These are phyloP conservation scores for Moesziomyces antarcticus DNA, from an alignment of 1,284 basidiomycete species.

Conservation along the genomic window DNA sequence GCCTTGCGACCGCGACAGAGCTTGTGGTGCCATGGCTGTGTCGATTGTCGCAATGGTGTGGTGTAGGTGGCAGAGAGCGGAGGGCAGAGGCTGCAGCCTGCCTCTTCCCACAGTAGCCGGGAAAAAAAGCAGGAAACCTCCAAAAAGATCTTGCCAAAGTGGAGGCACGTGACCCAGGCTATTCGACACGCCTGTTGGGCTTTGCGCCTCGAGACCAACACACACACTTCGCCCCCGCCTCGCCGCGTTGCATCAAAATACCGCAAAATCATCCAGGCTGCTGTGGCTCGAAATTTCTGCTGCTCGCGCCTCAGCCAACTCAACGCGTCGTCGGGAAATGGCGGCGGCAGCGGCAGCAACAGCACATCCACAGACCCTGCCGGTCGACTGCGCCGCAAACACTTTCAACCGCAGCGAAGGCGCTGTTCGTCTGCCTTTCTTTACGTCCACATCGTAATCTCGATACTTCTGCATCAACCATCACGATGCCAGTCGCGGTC, in stretches of 20 bases:
- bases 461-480: background rate
- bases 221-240: conserved; percentile 2
- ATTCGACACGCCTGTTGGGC: conserved; percentile 19
- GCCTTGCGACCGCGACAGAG: conserved; percentile 59
- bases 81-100: background rate
- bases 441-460: background rate
- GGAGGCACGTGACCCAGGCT: conserved; percentile 39
- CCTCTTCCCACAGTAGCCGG: conserved; percentile 3
- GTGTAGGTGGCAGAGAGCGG: background rate
- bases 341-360: background rate
- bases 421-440: background rate
- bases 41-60: background rate
- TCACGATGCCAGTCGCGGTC: conserved; percentile 44
- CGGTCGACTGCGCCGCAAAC: too few species aligned
- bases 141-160: conserved; percentile 14
- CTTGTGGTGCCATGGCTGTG: conserved; percentile 43
- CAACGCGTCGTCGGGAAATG: conserved; percentile 1
- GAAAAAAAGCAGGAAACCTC: conserved; percentile 8
- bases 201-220: conserved; percentile 26
- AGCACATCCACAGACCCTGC: too few species aligned
- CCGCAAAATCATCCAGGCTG: background rate
- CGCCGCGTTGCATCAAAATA: conserved; percentile 10
- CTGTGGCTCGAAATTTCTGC: background rate
- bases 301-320: background rate
- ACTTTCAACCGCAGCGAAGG: background rate